Conservation (phyloP, 768 basidiomycete genomes). For the Xerocomellus chrysenteron region DNA sequence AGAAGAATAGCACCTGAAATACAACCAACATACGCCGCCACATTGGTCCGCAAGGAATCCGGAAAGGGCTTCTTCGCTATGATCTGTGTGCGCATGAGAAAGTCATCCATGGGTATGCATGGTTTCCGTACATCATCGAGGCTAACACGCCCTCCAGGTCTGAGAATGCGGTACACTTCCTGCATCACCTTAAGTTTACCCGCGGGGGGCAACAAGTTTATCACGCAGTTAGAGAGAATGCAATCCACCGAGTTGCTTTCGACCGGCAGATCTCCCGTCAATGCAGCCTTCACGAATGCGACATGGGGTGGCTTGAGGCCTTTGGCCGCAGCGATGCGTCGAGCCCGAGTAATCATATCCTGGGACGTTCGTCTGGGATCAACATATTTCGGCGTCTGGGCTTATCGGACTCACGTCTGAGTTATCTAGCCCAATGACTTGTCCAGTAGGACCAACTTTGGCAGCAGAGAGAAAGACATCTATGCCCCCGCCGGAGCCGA, state of each 20-base stretch:
- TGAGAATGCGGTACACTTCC: constrained; percentile 51
- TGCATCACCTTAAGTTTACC: constrained; percentile 44
- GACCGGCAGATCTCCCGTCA: constrained; percentile 49
- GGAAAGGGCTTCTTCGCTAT: constrained; percentile 47
- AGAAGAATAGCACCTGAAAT: constrained; percentile 45
- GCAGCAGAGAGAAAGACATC: constrained; percentile 54
- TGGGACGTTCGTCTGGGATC: constrained; percentile 15
- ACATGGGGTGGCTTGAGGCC: constrained; percentile 48
- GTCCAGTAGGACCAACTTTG: constrained; percentile 48
- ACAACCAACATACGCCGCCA: constrained; percentile 44
- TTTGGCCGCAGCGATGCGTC: constrained; percentile 42
- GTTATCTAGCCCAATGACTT: constrained; percentile 54
- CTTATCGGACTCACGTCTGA: constrained; percentile 38
- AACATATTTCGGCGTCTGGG: background rate
- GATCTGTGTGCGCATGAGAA: constrained; percentile 34
- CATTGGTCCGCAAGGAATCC: constrained; percentile 39
- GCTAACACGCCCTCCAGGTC: constrained; percentile 54
- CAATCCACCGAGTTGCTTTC: constrained; percentile 50
- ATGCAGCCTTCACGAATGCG: constrained; percentile 44
- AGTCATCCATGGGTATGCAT: no score
- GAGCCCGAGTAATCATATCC: constrained; percentile 53
- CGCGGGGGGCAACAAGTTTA: constrained; percentile 46
- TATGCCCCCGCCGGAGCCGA: constrained; percentile 57
- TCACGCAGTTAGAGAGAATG: constrained; percentile 56
- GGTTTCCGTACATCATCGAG: constrained; percentile 46